Conservation (phyloP, 2,329 filamentous ascomycete species). For the Neopestalotiopsis sp. region DNA sequence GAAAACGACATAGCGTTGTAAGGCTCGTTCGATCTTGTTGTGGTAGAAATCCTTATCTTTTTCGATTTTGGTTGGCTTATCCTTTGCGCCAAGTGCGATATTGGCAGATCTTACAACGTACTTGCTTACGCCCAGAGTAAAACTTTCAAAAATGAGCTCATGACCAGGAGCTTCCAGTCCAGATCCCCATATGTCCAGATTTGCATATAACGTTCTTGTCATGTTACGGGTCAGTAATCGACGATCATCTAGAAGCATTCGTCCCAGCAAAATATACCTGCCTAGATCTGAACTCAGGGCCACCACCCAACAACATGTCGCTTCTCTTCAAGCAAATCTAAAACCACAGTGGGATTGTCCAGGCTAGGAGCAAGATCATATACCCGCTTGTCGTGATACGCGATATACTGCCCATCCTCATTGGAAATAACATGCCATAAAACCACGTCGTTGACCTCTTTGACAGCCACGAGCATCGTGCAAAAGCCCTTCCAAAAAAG, state of each 20-base stretch:
- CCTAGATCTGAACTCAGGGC: neutral
- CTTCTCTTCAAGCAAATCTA: neutral
- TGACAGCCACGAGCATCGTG: neutral
- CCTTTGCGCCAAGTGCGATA: neutral
- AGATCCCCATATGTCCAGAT: neutral
- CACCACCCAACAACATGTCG: neutral
- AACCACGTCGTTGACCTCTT: neutral
- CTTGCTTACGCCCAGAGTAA: neutral
- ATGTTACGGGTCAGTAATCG: neutral
- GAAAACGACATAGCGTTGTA: neutral
- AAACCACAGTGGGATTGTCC: neutral
- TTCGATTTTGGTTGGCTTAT: neutral
- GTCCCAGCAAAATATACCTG: neutral
- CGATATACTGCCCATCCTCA: neutral
- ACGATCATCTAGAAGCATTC: neutral
- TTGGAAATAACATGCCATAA: neutral
- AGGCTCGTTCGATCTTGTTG: neutral
- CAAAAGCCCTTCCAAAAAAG: neutral
- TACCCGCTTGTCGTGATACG: neutral
- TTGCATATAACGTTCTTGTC: neutral
- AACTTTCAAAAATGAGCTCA: neutral
- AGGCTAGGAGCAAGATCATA: neutral
- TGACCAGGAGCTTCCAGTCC: neutral
- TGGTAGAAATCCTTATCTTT: neutral
- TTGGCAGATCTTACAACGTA: neutral